Conservation (phyloP, 495 filamentous ascomycete genomes). For the Xylaria acuta region DNA sequence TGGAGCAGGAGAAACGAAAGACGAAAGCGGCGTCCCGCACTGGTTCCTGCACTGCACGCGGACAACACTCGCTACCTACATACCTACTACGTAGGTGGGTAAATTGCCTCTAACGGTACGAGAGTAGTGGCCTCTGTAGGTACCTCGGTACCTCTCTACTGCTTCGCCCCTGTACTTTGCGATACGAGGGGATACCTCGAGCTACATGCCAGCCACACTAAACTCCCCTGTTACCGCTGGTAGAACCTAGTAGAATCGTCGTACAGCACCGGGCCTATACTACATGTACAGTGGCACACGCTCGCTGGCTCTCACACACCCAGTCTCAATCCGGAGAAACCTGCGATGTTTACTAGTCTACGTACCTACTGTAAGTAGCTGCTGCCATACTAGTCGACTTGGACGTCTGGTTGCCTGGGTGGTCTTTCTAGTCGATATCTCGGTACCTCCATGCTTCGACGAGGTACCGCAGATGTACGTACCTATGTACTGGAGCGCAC, state of each 20-base stretch:
- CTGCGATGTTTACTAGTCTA: background rate
- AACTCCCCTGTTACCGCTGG: background rate
- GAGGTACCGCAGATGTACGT: background rate
- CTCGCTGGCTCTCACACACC: constrained; percentile 26
- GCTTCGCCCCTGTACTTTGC: background rate
- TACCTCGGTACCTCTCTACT: background rate
- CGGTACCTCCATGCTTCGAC: background rate
- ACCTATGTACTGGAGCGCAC: constrained; percentile 21
- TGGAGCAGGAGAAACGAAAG: constrained; percentile 7
- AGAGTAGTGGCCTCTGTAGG: background rate
- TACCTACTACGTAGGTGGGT: too few species aligned
- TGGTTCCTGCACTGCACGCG: constrained; percentile 3
- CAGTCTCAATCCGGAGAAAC: constrained; percentile 36
- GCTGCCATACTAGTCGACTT: background rate
- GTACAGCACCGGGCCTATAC: background rate
- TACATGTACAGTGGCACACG: too few species aligned
- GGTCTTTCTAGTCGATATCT: background rate
- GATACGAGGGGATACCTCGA: background rate
- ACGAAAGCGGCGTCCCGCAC: constrained; percentile 5
- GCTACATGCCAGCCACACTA: background rate
- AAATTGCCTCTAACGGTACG: background rate
- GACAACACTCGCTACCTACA: background rate
- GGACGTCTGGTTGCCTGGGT: background rate
- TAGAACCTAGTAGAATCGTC: constrained; percentile 2
- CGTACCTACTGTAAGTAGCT: background rate